Evolutionary conservation across 257 asterid genomes (phyloP).

Genomic region (Cynanchum wilfordii): DNA sequence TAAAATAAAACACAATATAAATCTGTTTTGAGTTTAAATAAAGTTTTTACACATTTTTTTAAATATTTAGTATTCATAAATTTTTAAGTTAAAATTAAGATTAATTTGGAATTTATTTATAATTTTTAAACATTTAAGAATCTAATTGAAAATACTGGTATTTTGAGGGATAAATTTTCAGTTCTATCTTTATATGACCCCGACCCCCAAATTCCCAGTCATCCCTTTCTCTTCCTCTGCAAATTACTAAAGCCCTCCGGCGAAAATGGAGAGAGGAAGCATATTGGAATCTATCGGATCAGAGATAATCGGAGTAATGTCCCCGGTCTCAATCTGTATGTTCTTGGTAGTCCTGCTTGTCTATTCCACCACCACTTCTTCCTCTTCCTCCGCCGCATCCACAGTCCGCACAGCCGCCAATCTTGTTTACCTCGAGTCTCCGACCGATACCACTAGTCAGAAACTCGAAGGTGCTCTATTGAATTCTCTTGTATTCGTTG

Average conservation of each 20-base stretch:
- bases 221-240: background rate
- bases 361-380: slow-evolving; percentile 56
- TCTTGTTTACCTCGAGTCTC: slow-evolving; percentile 72
- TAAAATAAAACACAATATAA: too few species aligned
- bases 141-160: too few species aligned
- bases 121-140: too few species aligned
- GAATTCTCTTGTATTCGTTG: slow-evolving; percentile 74
- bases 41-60: too few species aligned
- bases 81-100: too few species aligned
- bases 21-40: too few species aligned
- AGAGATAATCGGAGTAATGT: slow-evolving; percentile 86
- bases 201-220: background rate
- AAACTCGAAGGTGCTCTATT: slow-evolving; percentile 81
- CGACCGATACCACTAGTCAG: slow-evolving; percentile 60
- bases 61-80: too few species aligned
- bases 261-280: slow-evolving; percentile 68
- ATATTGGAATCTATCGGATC: slow-evolving; percentile 66
- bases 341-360: slow-evolving; percentile 83
- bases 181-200: background rate
- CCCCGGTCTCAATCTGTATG: slow-evolving; percentile 96
- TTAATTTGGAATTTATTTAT: too few species aligned
- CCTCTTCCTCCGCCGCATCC: slow-evolving; percentile 34
- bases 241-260: background rate
- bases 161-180: too few species aligned
- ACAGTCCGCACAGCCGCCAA: slow-evolving; percentile 77